Base-by-base conservation (phyloP, 768 basidiomycete genomes). In the Tylopilus vinaceipallidus region DNA sequence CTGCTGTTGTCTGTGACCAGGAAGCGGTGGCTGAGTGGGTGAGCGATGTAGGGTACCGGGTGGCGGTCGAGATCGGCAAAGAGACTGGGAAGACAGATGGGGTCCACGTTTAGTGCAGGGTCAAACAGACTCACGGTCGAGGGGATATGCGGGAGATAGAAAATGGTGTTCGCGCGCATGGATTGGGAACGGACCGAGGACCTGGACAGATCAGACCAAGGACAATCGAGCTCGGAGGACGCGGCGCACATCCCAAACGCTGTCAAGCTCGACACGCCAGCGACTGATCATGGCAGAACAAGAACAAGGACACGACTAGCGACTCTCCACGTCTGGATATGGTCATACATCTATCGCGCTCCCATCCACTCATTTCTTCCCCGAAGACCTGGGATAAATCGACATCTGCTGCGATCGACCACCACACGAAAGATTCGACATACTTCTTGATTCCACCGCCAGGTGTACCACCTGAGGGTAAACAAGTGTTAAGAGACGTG, bases 401-500 rank as follows among this genome's bases (percentile, higher is more conserved):
- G 50, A 38, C 29, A 35, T 46, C 29, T 19, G 47, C 48, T 32
- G 12, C 44, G 41, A 49, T 50, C 27, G 49, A 37, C 39, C 37
- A 36, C 26, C 19, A 20, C 44, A 33, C 17, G 20, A 39, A 33
- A 54, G 17, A 17, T 42, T 44, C 45, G 23, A 76, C 86, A 59
- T 70, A 91, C 90, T 92, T 92, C 80, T 92, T 91, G 77, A 92
- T 90, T 22, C 91, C 88, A 37, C 79, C 75, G 17, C 81, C 82
- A 45, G 83, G 76, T 10, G 86, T 73, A 19, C 88, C 88, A 54
- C 80, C 89, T 89, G 44, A 39, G n/a, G n/a, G n/a, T 20, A 36
- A 33, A 24, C 33, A 26, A 17, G 16, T 32, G 23, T 14, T 51
- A 37, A 55, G 23, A 32, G 24, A 36, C 23, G 50, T 33, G 37